phyloP scores from a whole-genome alignment of 2,329 filamentous ascomycete species.

The Sclerotinia trifoliorum region DNA sequence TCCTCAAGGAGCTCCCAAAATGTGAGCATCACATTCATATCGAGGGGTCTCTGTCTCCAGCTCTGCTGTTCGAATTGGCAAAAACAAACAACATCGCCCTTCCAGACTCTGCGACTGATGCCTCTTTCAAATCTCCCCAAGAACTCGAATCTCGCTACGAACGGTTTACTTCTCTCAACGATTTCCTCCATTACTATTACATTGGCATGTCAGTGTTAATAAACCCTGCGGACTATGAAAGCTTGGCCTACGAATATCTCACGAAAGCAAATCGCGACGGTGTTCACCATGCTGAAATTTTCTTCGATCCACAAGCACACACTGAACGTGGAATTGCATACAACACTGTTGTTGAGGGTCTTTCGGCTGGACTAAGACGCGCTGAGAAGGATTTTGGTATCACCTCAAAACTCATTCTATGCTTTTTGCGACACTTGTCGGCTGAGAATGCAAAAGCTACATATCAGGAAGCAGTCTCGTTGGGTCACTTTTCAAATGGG shows the following conservation, averaged over 20 bases:
- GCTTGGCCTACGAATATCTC: conserved; percentile 71
- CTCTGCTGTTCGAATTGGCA: conserved; percentile 68
- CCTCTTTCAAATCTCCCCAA: conserved; percentile 60
- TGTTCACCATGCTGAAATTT: conserved; percentile 72
- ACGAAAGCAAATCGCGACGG: conserved; percentile 60
- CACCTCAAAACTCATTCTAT: conserved; percentile 65
- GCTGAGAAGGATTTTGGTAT: conserved; percentile 64
- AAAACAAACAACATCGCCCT: conserved; percentile 63
- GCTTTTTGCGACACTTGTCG: conserved; percentile 69
- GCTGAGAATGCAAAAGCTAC: conserved; percentile 53
- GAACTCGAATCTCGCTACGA: conserved; percentile 63
- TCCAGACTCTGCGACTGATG: conserved; percentile 54
- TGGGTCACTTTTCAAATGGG: conserved; percentile 51
- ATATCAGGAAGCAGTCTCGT: conserved; percentile 45
- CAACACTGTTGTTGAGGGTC: conserved; percentile 62
- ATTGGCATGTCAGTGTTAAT: conserved; percentile 70
- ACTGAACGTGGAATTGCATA: conserved; percentile 61
- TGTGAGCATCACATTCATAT: conserved; percentile 81
- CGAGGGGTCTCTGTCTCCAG: conserved; percentile 70
- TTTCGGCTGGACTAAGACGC: conserved; percentile 57
- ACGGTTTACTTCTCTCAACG: conserved; percentile 67
- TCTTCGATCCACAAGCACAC: conserved; percentile 80
- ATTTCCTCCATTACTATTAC: conserved; percentile 79
- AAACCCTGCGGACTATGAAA: conserved; percentile 66
- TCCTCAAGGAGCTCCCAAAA: conserved; percentile 68